Conservation (phyloP, 345 rosid species). For the Psidium guajava region DNA sequence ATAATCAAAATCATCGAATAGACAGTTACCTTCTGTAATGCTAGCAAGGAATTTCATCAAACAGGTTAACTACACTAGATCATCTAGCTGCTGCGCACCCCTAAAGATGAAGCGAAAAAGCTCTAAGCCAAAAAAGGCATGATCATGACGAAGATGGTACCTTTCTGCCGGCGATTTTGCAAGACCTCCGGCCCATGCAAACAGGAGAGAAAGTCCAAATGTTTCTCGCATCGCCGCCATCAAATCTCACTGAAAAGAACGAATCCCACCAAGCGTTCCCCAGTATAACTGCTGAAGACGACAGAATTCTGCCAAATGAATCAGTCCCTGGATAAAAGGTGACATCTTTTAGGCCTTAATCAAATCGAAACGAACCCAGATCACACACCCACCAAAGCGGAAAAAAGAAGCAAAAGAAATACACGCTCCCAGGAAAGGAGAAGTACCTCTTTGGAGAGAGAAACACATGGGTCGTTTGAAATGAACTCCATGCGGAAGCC, state of each 20-base stretch:
- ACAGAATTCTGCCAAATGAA: conserved; percentile 13
- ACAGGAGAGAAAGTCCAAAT: conserved; percentile 54
- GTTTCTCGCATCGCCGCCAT: conserved; percentile 23
- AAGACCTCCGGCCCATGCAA: conserved; percentile 88
- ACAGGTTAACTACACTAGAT: not conserved
- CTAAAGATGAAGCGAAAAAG: not conserved
- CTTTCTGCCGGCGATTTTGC: conserved; percentile 88
- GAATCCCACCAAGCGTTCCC: conserved; percentile 12
- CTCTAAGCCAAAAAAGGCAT: not conserved
- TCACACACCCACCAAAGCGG: not conserved
- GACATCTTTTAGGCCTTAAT: not conserved
- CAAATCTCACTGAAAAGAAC: conserved; percentile 1
- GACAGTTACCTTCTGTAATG: not conserved
- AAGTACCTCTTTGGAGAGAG: not conserved
- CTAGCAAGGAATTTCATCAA: not conserved
- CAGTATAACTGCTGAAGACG: conserved; percentile 28
- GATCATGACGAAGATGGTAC: conserved; percentile 12
- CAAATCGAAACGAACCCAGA: not conserved
- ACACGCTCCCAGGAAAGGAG: not conserved
- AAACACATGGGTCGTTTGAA: conserved; percentile 20
- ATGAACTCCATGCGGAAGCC: conserved; percentile 30
- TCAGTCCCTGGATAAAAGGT: conserved; percentile 8
- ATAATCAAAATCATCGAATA: not conserved
- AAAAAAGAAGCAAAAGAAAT: not conserved
- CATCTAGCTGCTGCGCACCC: not conserved